Evolutionary conservation across 768 basidiomycete species (phyloP), one percentile per base, ranked within the genome.

Genomic region (Tulasnella sp.): DNA sequence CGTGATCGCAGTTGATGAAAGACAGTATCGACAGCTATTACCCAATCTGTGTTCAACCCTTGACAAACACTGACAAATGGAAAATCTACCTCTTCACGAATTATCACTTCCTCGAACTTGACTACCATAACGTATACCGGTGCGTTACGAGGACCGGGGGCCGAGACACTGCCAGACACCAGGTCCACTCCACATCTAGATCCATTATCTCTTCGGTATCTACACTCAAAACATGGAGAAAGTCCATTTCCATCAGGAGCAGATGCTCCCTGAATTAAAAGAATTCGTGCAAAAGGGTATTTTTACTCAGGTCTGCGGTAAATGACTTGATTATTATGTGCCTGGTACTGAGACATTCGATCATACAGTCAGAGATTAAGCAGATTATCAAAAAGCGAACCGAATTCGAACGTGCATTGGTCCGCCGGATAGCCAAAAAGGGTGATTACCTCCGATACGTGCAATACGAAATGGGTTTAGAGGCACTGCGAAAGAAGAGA

Each of bases 231-330:
- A 20, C 37, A 92, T 96, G 91, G 91, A 96, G 73, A 76, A 87
- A 57, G 90, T 93, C 0, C 84, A 93, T 53, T 92, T 83, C 60
- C 80, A 92, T 66, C 85, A 92, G 65, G 90, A 93, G 79, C 82
- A 86, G 77, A 92, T 91, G 79, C 85, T 93, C 77, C 77, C 81
- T 41, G 91, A 95, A 79, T 82, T 93, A 63, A 91, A 88, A 66
- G 89, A 92, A 66, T 71, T 93, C 9, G 78, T 83, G 54, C 77
- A 89, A 59, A 89, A 85, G 66, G 76, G 75, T 57, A 66, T 95
- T 34, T 93, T 96, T 64, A 82, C 83, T 0, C 71, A 78, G 66
- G 84, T 85, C 60, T 63, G 77, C 25, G 39, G 19, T 40, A 6
- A 32, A 22, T 9, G 3, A n/a, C 27, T 39, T 35, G 22, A 3